Base-by-base conservation (phyloP, 163 green algal genomes). In the Volvox carteri region DNA sequence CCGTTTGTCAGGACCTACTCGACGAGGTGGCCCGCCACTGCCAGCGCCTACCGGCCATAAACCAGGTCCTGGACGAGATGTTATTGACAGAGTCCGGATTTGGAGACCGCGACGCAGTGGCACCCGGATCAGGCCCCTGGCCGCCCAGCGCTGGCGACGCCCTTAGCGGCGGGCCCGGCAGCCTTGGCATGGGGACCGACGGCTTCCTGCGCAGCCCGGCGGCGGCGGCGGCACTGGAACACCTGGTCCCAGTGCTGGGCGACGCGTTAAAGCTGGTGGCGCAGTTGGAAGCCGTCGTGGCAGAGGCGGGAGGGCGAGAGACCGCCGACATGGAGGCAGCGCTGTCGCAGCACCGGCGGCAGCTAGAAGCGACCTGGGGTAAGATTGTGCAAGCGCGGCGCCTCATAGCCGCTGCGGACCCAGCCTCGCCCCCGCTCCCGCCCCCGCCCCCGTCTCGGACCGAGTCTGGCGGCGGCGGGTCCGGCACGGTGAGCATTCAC, bases 11-110 rank as follows among this genome's bases (percentile, higher is more conserved):
- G 79, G 79, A 9, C n/a, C 42, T 86, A n/a, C 42, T 86, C 28
- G 60, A 28, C 14, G 79, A 86, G 44, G 79, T 86, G 25, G 18
- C 19, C n/a, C 56, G 4, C 4, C 79, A 86, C 60, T 86, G 79
- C 41, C 79, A 75, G 30, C 60, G 60, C 4, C 79, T 86, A 46
- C 79, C 79, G 7, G 60, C 79, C 60, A 78, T 86, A 11, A 78
- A 86, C 60, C 14, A 35, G 12, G n/a, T 67, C 35, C 79, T 86
- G 3, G 60, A 78, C 42, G 7, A 67, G 18, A 52, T 86, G 79
- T 62, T 86, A n/a, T 16, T 46, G 42, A 21, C 72, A 12, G 72
- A 56, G 0, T 42, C 72, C 14, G 72, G 16, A 30, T 8, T 25
- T 37, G 14, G 72, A 16, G 72, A 58, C 30, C 33, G 7, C 2